Base-by-base conservation (phyloP, 805 yeast genomes). In the Metschnikowia santaceciliae region DNA sequence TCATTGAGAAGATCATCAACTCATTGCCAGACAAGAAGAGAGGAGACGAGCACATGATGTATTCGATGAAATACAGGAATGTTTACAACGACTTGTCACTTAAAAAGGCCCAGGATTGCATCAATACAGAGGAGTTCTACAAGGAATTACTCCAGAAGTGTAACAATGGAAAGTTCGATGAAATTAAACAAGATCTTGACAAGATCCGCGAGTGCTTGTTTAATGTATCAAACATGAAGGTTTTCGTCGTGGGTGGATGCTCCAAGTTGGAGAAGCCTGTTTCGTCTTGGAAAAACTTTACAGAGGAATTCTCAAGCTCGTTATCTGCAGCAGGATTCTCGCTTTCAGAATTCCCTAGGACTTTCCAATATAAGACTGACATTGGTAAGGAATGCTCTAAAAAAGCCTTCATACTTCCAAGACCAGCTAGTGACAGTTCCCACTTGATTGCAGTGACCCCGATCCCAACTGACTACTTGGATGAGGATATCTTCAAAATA, bases 341-440 rank as follows among this genome's bases (percentile, higher is more conserved):
- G 1, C 59, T 64, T 22, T 57, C 56, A 13, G 63, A 72, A 4
- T 61, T 82, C 7, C 89, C 90, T 14, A 75, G 81, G 15, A 72
- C 88, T 3, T 66, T 70, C 45, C 70, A 77, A 5, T 79, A 79
- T 40, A 71, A 79, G 37, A 82, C 94, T 2, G 69, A 71, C 2
- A 61, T 78, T 3, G 96, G 96, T 37, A 53, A 61, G 19, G 51
- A 61, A 0, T 82, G 88, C 42, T 64, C 78, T 2, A 64, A 70
- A 2, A 74, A 76, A 39, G 92, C 94, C 0, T 74, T 69, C 53
- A 71, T 92, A 39, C 77, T 86, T 1, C 77, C 88, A 0, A 82
- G 90, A 1, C 91, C 97, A 4, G 90, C 94, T 0, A 84, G 95
- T 0, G 96, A 90, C 56, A 85, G 96, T 0, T 78, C 92, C 4